phyloP scores from a whole-genome alignment of 2,329 filamentous ascomycete genomes.

The Venturia pyrina region DNA sequence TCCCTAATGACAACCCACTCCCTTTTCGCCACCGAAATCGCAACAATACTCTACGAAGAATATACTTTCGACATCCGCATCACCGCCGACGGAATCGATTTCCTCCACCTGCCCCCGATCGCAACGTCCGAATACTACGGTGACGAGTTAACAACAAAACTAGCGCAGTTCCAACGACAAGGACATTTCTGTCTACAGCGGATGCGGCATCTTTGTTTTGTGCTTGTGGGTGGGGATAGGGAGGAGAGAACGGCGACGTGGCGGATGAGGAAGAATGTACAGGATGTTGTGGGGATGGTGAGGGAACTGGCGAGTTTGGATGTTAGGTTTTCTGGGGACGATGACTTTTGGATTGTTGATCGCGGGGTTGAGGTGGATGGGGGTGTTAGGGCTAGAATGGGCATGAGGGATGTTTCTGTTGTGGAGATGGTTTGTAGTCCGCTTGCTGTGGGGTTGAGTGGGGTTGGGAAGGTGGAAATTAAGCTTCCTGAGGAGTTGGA shows the following conservation, averaged over 20 bases:
- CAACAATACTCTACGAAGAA: conserved; percentile 7
- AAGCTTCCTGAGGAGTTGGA: background rate
- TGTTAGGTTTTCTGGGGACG: background rate
- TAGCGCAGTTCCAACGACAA: background rate
- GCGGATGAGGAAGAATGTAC: conserved; percentile 6
- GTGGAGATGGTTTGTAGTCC: background rate
- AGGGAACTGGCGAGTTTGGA: background rate
- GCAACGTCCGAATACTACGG: background rate
- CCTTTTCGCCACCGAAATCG: conserved; percentile 2
- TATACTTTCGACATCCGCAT: conserved; percentile 10
- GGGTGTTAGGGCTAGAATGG: background rate
- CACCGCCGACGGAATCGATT: conserved; percentile 1
- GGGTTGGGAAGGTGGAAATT: background rate
- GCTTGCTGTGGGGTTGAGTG: background rate
- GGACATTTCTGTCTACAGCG: conserved; percentile 7
- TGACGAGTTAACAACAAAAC: background rate
- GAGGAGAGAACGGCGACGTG: background rate
- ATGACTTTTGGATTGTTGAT: background rate
- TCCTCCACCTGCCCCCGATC: conserved; percentile 5
- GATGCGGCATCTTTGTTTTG: conserved; percentile 8
- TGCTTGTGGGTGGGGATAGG: background rate
- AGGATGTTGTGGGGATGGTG: background rate
- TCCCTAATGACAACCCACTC: background rate
- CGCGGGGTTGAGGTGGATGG: background rate
- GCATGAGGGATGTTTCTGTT: background rate